Evolutionary conservation across 805 yeast species (phyloP), one percentile per base, ranked within the genome.

Genomic region (Nakazawaea wickerhamii): DNA sequence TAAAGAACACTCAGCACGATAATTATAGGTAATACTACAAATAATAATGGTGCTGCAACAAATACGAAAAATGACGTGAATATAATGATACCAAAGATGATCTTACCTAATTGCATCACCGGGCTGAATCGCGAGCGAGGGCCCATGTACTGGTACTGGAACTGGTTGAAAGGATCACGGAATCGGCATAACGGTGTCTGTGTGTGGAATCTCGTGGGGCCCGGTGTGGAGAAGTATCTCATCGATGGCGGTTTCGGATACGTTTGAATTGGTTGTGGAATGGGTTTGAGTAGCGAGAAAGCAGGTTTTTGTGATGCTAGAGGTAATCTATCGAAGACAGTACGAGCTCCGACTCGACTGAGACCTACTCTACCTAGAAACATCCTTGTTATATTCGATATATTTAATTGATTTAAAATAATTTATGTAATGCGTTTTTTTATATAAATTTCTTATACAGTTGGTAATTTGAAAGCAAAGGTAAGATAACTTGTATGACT

Each of bases 401-500:
- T 4, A 5, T 21, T 4, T 34, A 13, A 11, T 21, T 5, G 3
- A 13, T 31, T 17, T 5, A 11, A 13, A 4, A 14, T 17, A 10
- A 15, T 19, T 31, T 13, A 13, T 19, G 21, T 31, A 13, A 21
- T 11, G n/a, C 10, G 3, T 22, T 17, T 13, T 9, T 9, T 22
- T 11, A 8, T 13, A 13, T n/a, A 13, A 30, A n/a, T 30, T 35
- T 15, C 4, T 27, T 34, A 34, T 21, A 34, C 3, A 34, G 27
- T 36, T 2, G 61, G 62, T 38, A 54, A 46, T 26, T 52, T 72
- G 45, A 69, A 71, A 19, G 99, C 99, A 72, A 93, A 93, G 2
- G 96, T 87, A 55, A 93, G 65, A 58, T 88, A 93, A 0, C 96
- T 87, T 0, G 99, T 93, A 54, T 93, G 99, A 5, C 89, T 82